Evolutionary conservation across 352 stramenopile genomes (phyloP).

Genomic region (Elongisporangium senticosum): DNA sequence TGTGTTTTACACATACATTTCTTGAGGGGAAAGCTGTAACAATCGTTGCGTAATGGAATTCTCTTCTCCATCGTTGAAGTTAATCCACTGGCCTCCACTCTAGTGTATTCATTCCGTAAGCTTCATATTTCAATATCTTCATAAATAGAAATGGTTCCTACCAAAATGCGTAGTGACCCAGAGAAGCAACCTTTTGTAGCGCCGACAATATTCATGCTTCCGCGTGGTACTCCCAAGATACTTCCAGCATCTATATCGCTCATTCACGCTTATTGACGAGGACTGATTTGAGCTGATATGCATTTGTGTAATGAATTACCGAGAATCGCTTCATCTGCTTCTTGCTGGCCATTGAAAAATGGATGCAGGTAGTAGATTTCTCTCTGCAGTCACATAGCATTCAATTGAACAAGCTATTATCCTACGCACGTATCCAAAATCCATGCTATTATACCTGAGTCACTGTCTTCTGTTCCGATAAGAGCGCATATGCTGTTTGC

Average conservation of each 20-base stretch:
- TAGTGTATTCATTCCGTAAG: constrained; percentile 8
- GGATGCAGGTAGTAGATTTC: constrained; percentile 84
- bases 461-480: constrained; percentile 73
- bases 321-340: constrained; percentile 82
- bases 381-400: constrained; percentile 24
- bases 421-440: background rate
- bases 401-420: background rate
- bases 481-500: constrained; percentile 63
- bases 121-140: background rate
- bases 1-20: constrained; percentile 32
- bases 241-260: constrained; percentile 47
- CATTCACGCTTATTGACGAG: background rate
- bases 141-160: constrained; percentile 8
- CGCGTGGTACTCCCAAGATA: constrained; percentile 62
- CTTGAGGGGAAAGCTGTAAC: constrained; percentile 37
- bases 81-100: constrained; percentile 48
- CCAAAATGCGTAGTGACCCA: constrained; percentile 45
- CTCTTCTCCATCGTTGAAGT: constrained; percentile 52
- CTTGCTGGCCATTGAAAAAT: constrained; percentile 74
- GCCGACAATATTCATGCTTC: constrained; percentile 76
- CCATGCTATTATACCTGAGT: constrained; percentile 43
- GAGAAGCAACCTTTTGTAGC: constrained; percentile 77
- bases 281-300: background rate
- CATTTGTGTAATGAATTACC: constrained; percentile 18
- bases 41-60: constrained; percentile 72